These are phyloP conservation scores for Pyrenochaeta sp. DNA, from an alignment of 2,329 filamentous ascomycete genomes.

Conservation along the genomic window DNA sequence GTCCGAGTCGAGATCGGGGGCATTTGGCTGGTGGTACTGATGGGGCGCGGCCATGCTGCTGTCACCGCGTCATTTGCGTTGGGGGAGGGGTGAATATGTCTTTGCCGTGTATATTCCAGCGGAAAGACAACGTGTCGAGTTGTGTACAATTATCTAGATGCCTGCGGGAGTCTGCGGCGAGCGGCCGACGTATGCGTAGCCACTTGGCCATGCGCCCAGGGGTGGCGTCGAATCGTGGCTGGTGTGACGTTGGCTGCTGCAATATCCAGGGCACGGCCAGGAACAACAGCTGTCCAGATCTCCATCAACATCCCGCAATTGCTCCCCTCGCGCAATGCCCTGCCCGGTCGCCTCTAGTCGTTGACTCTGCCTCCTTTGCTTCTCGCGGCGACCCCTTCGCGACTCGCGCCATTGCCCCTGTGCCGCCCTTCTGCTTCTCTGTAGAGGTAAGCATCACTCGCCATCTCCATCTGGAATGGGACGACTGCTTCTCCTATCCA, in stretches of 20 bases:
- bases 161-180: constrained; percentile 36
- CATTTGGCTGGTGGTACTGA: constrained; percentile 61
- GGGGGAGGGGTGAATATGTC: no score
- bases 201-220: no score
- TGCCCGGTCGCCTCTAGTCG: constrained; percentile 31
- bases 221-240: constrained; percentile 23
- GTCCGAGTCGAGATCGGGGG: constrained; percentile 69
- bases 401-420: constrained; percentile 13
- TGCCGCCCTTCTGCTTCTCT: constrained; percentile 34
- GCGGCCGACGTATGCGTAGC: constrained; percentile 17
- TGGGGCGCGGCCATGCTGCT: constrained; percentile 57
- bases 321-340: no score
- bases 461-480: constrained; percentile 32
- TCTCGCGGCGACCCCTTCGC: constrained; percentile 8
- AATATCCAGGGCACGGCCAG: constrained; percentile 17
- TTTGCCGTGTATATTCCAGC: no score
- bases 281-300: constrained; percentile 41
- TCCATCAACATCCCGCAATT: constrained; percentile 14
- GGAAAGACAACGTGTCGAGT: no score
- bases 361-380: constrained; percentile 23
- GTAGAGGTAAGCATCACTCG: constrained; percentile 41
- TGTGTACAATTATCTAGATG: no score
- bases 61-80: no score
- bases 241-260: constrained; percentile 12
- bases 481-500: constrained; percentile 17